phyloP scores from a whole-genome alignment of 331 rosid species.

The Stylosanthes scabra region DNA sequence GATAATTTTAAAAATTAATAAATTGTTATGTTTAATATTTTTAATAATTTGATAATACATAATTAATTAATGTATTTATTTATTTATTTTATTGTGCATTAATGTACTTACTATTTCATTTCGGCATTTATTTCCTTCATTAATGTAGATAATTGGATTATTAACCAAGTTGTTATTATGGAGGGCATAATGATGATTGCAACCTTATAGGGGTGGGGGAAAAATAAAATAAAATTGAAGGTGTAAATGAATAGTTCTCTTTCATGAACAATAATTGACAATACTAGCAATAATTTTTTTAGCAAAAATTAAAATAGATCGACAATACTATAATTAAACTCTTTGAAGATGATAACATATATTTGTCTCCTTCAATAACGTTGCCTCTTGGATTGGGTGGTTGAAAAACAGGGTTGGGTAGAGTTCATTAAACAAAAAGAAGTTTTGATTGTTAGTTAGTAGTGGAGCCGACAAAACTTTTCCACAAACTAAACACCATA shows the following conservation, averaged over 20 bases:
- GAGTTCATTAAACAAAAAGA: neutral
- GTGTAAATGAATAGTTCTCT: neutral
- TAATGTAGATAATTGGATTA: no score
- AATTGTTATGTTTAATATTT: no score
- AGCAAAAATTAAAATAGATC: neutral
- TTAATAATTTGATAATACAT: no score
- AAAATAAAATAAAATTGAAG: neutral
- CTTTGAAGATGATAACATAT: neutral
- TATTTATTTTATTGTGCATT: neutral
- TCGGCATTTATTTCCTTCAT: no score
- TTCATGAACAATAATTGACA: neutral
- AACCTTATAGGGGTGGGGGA: no score
- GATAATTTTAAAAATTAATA: no score
- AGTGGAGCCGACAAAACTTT: slow-evolving; percentile 4
- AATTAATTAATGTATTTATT: no score
- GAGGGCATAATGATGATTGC: no score
- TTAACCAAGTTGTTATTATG: no score
- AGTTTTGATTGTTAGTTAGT: slow-evolving; percentile 23
- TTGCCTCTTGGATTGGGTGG: slow-evolving; percentile 14
- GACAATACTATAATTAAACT: neutral
- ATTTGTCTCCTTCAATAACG: slow-evolving; percentile 1
- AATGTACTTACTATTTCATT: neutral
- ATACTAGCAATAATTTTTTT: no score
- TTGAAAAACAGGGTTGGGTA: neutral
- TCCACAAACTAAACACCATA: slow-evolving; percentile 9